These are phyloP conservation scores for Blastomyces percursus DNA, from an alignment of 2,329 filamentous ascomycete genomes.

Conservation along the genomic window DNA sequence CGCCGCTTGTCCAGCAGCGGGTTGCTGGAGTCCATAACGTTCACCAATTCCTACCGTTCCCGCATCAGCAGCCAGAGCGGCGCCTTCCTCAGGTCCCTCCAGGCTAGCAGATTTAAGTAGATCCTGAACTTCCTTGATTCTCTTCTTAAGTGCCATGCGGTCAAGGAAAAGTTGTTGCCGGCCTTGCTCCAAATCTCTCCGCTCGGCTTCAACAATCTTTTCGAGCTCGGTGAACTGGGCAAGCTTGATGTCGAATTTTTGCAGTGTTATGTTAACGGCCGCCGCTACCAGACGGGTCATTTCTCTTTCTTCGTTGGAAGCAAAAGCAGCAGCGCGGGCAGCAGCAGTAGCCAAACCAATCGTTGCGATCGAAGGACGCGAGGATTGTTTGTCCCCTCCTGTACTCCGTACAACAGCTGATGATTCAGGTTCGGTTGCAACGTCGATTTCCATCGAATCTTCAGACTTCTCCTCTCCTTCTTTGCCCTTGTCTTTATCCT, in stretches of 20 bases:
- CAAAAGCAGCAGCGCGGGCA: constrained; percentile 73
- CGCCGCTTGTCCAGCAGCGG: constrained; percentile 21
- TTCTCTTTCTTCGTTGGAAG: constrained; percentile 92
- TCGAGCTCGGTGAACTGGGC: constrained; percentile 97
- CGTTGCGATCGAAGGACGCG: constrained; percentile 50
- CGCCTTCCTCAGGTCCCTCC: constrained; percentile 34
- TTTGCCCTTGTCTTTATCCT: constrained; percentile 41
- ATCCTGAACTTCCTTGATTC: constrained; percentile 73
- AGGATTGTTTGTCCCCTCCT: constrained; percentile 37
- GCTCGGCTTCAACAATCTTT: constrained; percentile 78
- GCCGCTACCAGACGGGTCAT: constrained; percentile 89
- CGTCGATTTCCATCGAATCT: constrained; percentile 49
- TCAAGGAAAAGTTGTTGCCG: constrained; percentile 91
- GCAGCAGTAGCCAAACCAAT: constrained; percentile 79
- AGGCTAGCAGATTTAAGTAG: constrained; percentile 42
- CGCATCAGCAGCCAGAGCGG: constrained; percentile 26
- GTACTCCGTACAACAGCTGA: constrained; percentile 33
- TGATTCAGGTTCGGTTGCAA: constrained; percentile 22
- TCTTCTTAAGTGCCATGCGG: constrained; percentile 76
- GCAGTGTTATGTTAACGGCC: constrained; percentile 83
- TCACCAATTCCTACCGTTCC: constrained; percentile 25
- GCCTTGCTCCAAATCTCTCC: constrained; percentile 80
- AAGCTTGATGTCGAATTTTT: constrained; percentile 92
- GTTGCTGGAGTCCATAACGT: constrained; percentile 33
- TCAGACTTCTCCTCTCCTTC: constrained; percentile 41